Conservation (phyloP, 805 yeast genomes). For the Monosporozyma unispora region DNA sequence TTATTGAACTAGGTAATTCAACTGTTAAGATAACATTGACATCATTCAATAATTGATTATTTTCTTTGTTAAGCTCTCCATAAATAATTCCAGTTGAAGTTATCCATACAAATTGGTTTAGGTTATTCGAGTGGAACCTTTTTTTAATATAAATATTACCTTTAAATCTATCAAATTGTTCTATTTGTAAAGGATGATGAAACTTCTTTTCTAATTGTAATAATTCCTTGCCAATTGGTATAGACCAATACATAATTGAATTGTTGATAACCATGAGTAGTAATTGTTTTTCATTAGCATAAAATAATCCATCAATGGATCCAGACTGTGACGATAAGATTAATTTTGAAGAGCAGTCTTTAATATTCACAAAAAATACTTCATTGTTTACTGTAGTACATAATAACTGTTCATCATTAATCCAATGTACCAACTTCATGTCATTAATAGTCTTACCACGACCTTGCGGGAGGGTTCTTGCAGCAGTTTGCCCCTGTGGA, state of each 20-base stretch:
- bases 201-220: not conserved
- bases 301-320: constrained; percentile 24
- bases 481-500: not conserved
- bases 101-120: constrained; percentile 37
- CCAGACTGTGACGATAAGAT: not conserved
- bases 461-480: not conserved
- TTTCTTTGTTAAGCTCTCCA: constrained; percentile 24
- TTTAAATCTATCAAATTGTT: constrained; percentile 32
- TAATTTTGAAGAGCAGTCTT: not conserved
- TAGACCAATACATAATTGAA: constrained; percentile 15
- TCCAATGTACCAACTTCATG: constrained; percentile 18
- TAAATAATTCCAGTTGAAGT: constrained; percentile 40
- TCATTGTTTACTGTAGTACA: constrained; percentile 21
- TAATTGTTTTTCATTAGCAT: constrained; percentile 2
- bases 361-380: constrained; percentile 8
- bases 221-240: not conserved
- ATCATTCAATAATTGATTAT: not conserved
- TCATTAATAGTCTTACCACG: constrained; percentile 7
- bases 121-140: constrained; percentile 23
- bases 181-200: constrained; percentile 10
- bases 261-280: constrained; percentile 17
- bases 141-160: constrained; percentile 21
- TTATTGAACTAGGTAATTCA: constrained; percentile 32
- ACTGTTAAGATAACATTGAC: constrained; percentile 33
- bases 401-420: constrained; percentile 9